A percentile compares a stretch with the other conserved stretches of the same genome.
These are phyloP conservation scores for Pichia manshurica DNA, from an alignment of 805 yeast species.

Conservation along the genomic window DNA sequence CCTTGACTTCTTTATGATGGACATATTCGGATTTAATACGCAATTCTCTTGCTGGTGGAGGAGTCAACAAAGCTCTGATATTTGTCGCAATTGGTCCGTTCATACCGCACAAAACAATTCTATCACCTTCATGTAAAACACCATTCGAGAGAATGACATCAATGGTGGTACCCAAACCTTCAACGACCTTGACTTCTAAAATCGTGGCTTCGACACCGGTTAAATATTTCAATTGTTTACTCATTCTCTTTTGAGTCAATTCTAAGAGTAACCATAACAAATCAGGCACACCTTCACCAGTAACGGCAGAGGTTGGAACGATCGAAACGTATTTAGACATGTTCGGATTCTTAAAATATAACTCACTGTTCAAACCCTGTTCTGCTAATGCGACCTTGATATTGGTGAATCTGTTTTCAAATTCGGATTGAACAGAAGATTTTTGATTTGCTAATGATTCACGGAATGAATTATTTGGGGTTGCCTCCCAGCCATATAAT, in stretches of 20 bases:
- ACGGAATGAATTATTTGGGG: constrained; percentile 92
- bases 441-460: constrained; percentile 82
- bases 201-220: constrained; percentile 93
- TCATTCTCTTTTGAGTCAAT: constrained; percentile 97
- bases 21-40: constrained; percentile 95
- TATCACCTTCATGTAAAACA: constrained; percentile 88
- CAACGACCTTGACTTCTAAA: constrained; percentile 94
- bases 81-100: constrained; percentile 97
- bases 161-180: constrained; percentile 97
- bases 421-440: constrained; percentile 84
- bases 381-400: constrained; percentile 91
- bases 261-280: constrained; percentile 91
- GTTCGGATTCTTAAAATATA: constrained; percentile 92
- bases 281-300: constrained; percentile 99
- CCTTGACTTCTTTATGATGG: constrained; percentile 96
- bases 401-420: constrained; percentile 77
- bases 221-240: constrained; percentile 94
- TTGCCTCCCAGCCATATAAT: constrained; percentile 87
- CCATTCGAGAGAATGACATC: constrained; percentile 98
- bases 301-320: constrained; percentile 97
- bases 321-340: constrained; percentile 89
- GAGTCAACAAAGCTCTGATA: constrained; percentile 92
- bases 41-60: constrained; percentile 94
- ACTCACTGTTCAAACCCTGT: constrained; percentile 96
- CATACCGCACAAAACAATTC: constrained; percentile 94